Evolutionary conservation across 2,329 filamentous ascomycete genomes (phyloP), one percentile per base, ranked within the genome.

Genomic region (Raffaelea arxii): DNA sequence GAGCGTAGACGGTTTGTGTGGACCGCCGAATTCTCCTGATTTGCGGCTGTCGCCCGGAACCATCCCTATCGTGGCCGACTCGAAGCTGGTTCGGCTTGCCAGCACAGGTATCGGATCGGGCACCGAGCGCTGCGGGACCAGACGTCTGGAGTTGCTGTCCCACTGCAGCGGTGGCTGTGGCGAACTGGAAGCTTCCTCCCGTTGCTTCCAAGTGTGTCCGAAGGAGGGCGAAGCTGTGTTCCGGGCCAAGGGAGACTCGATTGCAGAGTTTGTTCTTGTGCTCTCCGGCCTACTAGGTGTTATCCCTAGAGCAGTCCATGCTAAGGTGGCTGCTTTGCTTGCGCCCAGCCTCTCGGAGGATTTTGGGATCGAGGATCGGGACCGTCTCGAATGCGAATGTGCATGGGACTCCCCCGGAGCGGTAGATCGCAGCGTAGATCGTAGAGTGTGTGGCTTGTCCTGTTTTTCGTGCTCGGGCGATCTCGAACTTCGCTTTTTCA

Each of bases 321-420:
- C 80, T 44, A 83, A 57, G 3, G 75, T 77, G 23, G 80, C 80
- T 36, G 80, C 80, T 57, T 78, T 80, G 59, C 72, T 82, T 12
- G 79, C 72, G 1, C 78, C 70, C 9, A 67, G 66, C 16, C 65
- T 73, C 46, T 78, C 77, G 30, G 63, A 62, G 18, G 63, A 58
- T 48, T 63, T 72, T 10, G 66, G 59, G 25, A 68, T 51, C 3
- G 65, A 59, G 43, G 68, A 67, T 22, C 68, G 67, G 9, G 59
- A 56, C 12, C 62, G 47, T 49, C 65, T 72, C 3, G 56, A 48
- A 6, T 62, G 49, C 3, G 56, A 48, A 6, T 62, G 49, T 54
- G 16, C 14, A 16, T 62, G 49, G 54, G 67, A 72, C 11, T 78
- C 69, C 37, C 62, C 57, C 19, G 63, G 55, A 52, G 68, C 73